These are phyloP conservation scores for Atkinsonella hypoxylon DNA, from an alignment of 2,329 filamentous ascomycete genomes.

Conservation along the genomic window DNA sequence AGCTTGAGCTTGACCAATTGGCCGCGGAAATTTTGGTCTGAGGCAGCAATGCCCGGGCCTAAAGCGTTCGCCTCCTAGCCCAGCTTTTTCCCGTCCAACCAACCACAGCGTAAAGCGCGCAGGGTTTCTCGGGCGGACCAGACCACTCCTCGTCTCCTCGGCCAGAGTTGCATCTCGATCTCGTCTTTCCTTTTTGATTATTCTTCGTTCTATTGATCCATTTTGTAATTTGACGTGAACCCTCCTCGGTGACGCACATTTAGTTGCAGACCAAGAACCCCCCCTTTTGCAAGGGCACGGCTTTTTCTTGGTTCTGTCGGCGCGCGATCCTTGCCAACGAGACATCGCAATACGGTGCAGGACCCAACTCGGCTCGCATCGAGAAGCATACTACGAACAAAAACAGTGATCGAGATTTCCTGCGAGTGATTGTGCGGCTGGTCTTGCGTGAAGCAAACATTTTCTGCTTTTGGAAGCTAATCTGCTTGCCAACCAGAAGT, in stretches of 20 bases:
- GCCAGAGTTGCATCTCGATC: constrained; percentile 9
- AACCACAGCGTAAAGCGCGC: constrained; percentile 18
- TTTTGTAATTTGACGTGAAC: background rate
- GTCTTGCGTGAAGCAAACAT: background rate
- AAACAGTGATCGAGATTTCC: background rate
- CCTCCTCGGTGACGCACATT: background rate
- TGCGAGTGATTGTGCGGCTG: background rate
- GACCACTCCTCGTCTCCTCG: constrained; percentile 15
- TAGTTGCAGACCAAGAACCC: background rate
- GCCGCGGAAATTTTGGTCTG: constrained; percentile 19
- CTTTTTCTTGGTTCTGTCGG: background rate
- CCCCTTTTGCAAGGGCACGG: background rate
- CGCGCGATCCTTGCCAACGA: constrained; percentile 1
- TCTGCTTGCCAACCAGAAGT: background rate
- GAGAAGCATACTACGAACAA: background rate
- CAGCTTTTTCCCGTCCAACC: background rate
- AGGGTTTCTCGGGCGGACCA: constrained; percentile 11
- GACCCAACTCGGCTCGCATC: background rate
- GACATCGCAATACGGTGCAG: constrained; percentile 1
- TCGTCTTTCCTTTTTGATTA: background rate
- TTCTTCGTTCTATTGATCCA: constrained; percentile 7
- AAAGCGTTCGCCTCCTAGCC: background rate
- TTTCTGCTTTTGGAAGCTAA: background rate
- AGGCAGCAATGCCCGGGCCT: constrained; percentile 19
- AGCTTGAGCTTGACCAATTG: constrained; percentile 15